Conservation (phyloP, 2,329 filamentous ascomycete genomes). For the Sphaerulina vaccinii region DNA sequence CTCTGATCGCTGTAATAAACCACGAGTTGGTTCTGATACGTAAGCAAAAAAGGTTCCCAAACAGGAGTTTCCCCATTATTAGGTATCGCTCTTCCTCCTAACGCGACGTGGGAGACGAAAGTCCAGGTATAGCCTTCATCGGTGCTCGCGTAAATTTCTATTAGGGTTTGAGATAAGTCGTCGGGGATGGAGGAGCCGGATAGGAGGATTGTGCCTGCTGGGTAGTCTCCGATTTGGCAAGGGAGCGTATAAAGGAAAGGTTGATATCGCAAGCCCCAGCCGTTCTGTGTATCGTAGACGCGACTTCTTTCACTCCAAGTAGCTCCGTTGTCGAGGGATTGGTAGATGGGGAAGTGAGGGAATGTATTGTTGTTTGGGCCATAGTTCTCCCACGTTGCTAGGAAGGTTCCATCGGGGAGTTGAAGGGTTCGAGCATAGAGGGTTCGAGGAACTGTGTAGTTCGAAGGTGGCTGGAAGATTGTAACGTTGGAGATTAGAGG, state of each 20-base stretch:
- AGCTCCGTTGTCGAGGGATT: slow-evolving; percentile 46
- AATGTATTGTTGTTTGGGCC: slow-evolving; percentile 42
- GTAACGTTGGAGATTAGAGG: slow-evolving; percentile 23
- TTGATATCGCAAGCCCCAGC: slow-evolving; percentile 67
- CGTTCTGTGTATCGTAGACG: slow-evolving; percentile 63
- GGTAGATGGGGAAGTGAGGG: slow-evolving; percentile 48
- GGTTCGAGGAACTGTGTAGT: slow-evolving; percentile 39
- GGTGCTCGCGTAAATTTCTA: slow-evolving; percentile 66
- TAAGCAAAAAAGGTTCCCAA: slow-evolving; percentile 68
- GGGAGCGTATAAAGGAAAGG: slow-evolving; percentile 66
- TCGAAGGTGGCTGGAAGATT: slow-evolving; percentile 29
- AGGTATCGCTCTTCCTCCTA: slow-evolving; percentile 41
- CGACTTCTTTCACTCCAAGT: slow-evolving; percentile 64
- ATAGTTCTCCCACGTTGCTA: slow-evolving; percentile 58
- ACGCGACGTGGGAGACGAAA: slow-evolving; percentile 65
- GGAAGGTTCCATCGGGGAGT: slow-evolving; percentile 43
- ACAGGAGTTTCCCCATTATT: slow-evolving; percentile 42
- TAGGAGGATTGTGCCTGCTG: slow-evolving; percentile 62
- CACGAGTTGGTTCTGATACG: slow-evolving; percentile 60
- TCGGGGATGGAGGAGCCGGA: slow-evolving; percentile 61
- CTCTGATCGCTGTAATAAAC: slow-evolving; percentile 72
- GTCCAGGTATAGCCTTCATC: slow-evolving; percentile 63
- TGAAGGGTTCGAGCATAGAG: slow-evolving; percentile 54
- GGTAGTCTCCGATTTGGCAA: slow-evolving; percentile 56
- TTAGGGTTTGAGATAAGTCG: slow-evolving; percentile 62